Conservation (phyloP, 2,329 filamentous ascomycete species). For the Orbilia javanica region DNA sequence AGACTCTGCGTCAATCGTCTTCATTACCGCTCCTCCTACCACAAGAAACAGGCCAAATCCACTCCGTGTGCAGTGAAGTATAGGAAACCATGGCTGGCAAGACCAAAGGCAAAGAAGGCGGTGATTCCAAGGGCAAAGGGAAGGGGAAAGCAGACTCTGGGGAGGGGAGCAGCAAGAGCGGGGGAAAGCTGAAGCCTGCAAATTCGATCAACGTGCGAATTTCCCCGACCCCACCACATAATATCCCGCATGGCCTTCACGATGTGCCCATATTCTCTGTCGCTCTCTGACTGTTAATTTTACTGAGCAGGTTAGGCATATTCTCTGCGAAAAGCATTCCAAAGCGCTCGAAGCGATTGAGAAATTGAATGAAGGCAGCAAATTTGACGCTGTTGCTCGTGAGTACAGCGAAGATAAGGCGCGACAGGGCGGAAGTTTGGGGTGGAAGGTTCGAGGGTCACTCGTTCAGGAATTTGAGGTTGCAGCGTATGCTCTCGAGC, state of each 20-base stretch:
- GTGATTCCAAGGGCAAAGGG: conserved; percentile 56
- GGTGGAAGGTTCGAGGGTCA: conserved; percentile 61
- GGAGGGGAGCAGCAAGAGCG: conserved; percentile 58
- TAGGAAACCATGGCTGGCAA: conserved; percentile 50
- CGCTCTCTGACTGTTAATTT: conserved; percentile 3
- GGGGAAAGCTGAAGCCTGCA: conserved; percentile 60
- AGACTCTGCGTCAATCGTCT: not conserved
- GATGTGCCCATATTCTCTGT: not conserved
- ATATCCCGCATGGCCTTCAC: not conserved
- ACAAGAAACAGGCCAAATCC: not conserved
- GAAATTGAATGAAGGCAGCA: conserved; percentile 60
- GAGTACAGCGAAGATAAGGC: conserved; percentile 62
- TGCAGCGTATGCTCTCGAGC: conserved; percentile 61
- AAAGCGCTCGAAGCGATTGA: conserved; percentile 60
- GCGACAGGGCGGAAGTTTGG: conserved; percentile 61
- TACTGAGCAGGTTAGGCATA: conserved; percentile 58
- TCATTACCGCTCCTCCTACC: not conserved
- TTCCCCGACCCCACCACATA: not conserved
- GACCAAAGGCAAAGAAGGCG: conserved; percentile 54
- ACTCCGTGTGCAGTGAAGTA: conserved; percentile 43
- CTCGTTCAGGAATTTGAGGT: conserved; percentile 61
- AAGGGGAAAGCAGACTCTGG: conserved; percentile 56
- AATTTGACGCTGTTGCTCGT: conserved; percentile 61
- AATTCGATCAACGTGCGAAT: conserved; percentile 60
- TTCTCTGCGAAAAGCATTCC: conserved; percentile 62